Evolutionary conservation across 768 basidiomycete genomes (phyloP), one percentile per base, ranked within the genome.

Genomic region (Boletus subcaerulescens): DNA sequence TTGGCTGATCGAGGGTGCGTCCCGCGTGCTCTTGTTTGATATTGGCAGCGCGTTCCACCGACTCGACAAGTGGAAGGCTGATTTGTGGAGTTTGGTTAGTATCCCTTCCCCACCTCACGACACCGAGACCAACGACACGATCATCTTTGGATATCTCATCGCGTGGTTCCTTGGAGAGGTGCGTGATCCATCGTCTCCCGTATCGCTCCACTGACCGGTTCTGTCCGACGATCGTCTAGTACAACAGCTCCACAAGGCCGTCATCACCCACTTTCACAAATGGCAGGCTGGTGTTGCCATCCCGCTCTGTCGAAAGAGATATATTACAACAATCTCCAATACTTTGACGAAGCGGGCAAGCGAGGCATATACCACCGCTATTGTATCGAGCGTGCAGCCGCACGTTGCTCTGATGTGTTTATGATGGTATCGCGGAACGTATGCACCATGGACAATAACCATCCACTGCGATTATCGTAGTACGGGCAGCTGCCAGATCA

Each of bases 81-180:
- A 99, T 66, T 82, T 99, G 20, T 99, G 96, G 96, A 97, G 95
- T 72, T 74, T 99, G 46, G 96, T 97, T 11, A 96, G 96, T 45
- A 99, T 99, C 55, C 97, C 96, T 7, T 91, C 91, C 43, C 96
- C 96, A 17, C 92, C 94, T 2, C 91, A 91, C 64, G 97, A 99
- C 72, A 87, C 90, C 66, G 97, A 99, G 73, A 99, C 97, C 22
- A 99, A 99, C 78, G 96, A 99, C 68, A 89, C 95, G 22, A 94
- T 99, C 70, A 78, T 98, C 51, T 95, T 98, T 74, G 96, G 97
- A 14, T 99, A 99, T 72, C 85, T 99, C 59, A 91, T 96, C 49
- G 94, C 96, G 7, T 99, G 97, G 96, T 98, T 99, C 79, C 80
- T 99, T 18, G 96, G 96, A 63, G 96, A 99, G 78, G 93, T 93